Base-by-base conservation (phyloP, 306 rosid genomes). In the Senna tora region DNA sequence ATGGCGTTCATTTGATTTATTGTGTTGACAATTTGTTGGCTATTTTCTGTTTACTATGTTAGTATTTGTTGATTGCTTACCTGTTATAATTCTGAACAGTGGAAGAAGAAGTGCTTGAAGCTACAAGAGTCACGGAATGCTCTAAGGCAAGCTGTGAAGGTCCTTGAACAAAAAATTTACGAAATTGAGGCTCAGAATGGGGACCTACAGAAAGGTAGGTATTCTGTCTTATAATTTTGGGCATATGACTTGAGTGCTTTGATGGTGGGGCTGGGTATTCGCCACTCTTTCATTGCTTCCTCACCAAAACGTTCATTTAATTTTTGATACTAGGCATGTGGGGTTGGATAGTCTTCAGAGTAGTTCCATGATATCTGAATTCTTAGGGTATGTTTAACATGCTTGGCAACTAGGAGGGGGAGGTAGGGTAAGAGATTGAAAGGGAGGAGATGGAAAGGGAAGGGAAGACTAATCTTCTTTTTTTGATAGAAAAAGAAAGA, bases 121-220 rank as follows among this genome's bases (percentile, higher is more conserved):
- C 69, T 60, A 0, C 82, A 70, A 65, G 77, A 85, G 45, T 53
- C 78, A 0, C 86, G 96, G 15, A 71, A 61, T 64, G 88, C 85
- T 51, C 81, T 90, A 7, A 84, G 97, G 42, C 78, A 86, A 67
- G 97, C 92, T 15, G 83, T 87, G 72, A 72, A 77, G 9, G 43
- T 89, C 28, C 87, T 90, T 10, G 77, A 80, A 11, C 76, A 69
- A 21, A 72, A 81, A 57, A 15, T 72, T 41, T 63, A 68, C 4
- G 77, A 58, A 7, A n/a, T 73, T 38, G 71, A 87, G 73, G 69
- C 78, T 65, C 74, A 80, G 67, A 83, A 81, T 59, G 75, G 4
- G 21, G 65, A 67, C 19, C 87, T 89, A 36, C 67, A 74, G 50
- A 70, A 72, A 81, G 94, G 97, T 89, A 46, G 55, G 17, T 25